Base-by-base conservation (phyloP, 441 rosid genomes). In the Pelargonium myrrhifolium region DNA sequence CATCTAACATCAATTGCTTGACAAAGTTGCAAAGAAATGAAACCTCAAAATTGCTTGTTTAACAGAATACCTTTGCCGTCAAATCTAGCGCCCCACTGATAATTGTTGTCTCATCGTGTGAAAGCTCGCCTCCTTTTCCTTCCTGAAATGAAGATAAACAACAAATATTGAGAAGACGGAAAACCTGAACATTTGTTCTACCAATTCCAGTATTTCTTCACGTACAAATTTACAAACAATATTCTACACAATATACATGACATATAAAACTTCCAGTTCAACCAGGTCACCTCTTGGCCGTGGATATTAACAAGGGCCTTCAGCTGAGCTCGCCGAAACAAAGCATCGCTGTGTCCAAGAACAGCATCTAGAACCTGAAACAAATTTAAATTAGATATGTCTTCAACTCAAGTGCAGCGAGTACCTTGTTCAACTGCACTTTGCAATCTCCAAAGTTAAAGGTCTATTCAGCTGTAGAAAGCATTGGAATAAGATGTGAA, bases 81-180 rank as follows among this genome's bases (percentile, higher is more conserved):
- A 87, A 82, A 79, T 87, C 93, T 20, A 87, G 81, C 9, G 93
- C 93, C 53, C 93, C 93, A 64, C 93, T 87, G 73, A 87, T 87
- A 72, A 87, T 86, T 77, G 86, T 86, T 39, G 89, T 79, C 74
- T 87, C 93, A 71, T 87, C 93, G 65, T 83, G 93, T 28, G 90
- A 84, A 61, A 87, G 86, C 75, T 87, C 93, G 66, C 93, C 93
- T 6, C 93, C 93, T 69, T 83, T 84, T 51, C 93, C 93, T 74
- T 90, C 93, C 93, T 85, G 72, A 65, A 71, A 75, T 65, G 61
- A 24, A 74, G 9, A 62, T 42, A 73, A 82, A 56, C 20, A 61
- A 49, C 45, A 74, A 17, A n/a, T 18, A n/a, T 49, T 49, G 8
- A 49, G 20, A 49, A n/a, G 56, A 49, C 15, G 15, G 18, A 47